Percentiles rank a stretch among this genome's conserved stretches.
phyloP scores from a whole-genome alignment of 805 yeast species.

The Wickerhamomyces chaumierensis region DNA sequence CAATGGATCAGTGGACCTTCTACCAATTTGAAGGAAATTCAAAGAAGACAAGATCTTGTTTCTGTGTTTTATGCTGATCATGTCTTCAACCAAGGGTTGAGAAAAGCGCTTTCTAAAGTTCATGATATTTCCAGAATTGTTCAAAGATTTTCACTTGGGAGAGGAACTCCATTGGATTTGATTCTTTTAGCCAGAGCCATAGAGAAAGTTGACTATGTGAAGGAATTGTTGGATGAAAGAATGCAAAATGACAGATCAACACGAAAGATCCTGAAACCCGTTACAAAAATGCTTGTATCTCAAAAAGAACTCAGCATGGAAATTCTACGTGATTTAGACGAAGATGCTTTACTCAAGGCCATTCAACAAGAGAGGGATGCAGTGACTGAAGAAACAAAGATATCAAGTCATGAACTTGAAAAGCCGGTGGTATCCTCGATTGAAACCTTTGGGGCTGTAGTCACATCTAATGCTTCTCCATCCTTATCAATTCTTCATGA shows the following conservation, averaged over 20 bases:
- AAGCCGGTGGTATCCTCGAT: too few relatives aligned
- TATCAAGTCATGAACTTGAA: neutral
- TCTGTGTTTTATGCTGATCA: slow-evolving; percentile 25
- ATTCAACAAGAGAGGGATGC: neutral
- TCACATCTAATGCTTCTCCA: slow-evolving; percentile 3
- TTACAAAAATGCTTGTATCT: slow-evolving; percentile 19
- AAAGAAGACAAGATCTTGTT: slow-evolving; percentile 43
- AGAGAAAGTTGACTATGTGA: slow-evolving; percentile 22
- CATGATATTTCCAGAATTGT: slow-evolving; percentile 52
- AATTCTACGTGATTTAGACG: slow-evolving; percentile 32
- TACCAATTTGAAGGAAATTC: slow-evolving; percentile 43
- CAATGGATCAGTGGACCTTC: slow-evolving; percentile 82
- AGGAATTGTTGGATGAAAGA: slow-evolving; percentile 10
- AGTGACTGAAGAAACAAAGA: neutral
- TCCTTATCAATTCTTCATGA: neutral
- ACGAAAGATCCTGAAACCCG: slow-evolving; percentile 14
- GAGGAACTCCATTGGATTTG: slow-evolving; percentile 33
- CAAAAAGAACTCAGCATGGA: slow-evolving; percentile 30
- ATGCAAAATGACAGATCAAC: slow-evolving; percentile 17
- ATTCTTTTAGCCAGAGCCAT: slow-evolving; percentile 32
- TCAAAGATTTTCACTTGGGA: slow-evolving; percentile 42
- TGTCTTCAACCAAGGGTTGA: slow-evolving; percentile 20
- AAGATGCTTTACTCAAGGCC: slow-evolving; percentile 17
- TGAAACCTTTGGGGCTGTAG: neutral
- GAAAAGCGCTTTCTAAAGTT: slow-evolving; percentile 29